Base-by-base conservation (phyloP, 2,329 filamentous ascomycete species). In the Cytospora piceae region DNA sequence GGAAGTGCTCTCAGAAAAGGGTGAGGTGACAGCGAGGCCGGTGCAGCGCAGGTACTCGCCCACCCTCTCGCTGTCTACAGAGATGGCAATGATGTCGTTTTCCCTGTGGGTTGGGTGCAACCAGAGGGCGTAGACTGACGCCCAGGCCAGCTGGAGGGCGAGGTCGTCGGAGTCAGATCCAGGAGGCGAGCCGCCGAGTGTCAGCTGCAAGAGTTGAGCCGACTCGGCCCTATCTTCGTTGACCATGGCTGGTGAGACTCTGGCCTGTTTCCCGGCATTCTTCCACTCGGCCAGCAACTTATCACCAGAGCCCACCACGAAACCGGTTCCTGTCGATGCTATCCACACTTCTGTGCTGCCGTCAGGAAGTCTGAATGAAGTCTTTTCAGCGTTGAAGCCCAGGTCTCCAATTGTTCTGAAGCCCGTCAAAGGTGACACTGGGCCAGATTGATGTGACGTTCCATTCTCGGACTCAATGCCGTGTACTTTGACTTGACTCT, bases 181-280 rank as follows among this genome's bases (percentile, higher is more conserved):
- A 15, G 31, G 51, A 31, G 56, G 17, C 20, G 39, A 49, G n/a
- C 29, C 9, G 49, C 53, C 42, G 7, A 61, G 22, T 24, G 58
- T 37, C 4, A 62, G 64, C 17, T 61, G 49, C 17, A 68, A n/a
- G 11, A 67, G 37, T 24, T 53, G 51, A 42, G 66, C 64, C 34
- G 64, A 59, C 37, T 65, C 63, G n/a, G 65, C 65, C 31, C 64
- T 64, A 34, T 70, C 61, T 14, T 69, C 67, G 57, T 70, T 68
- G 17, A 70, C 65, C 68, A 70, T 70, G 14, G 67, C 67, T 3
- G 68, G 65, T 20, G 68, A 70, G 2, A 70, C 54, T 20, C 68
- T 34, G 27, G 65, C 62, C n/a, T 65, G 57, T 22, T 29, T 51
- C 9, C 22, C 63, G 8, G 55, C 52, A 3, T 52, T 62, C 20